Conservation (phyloP, 2,329 filamentous ascomycete species). For the Monilinia fructigena region DNA sequence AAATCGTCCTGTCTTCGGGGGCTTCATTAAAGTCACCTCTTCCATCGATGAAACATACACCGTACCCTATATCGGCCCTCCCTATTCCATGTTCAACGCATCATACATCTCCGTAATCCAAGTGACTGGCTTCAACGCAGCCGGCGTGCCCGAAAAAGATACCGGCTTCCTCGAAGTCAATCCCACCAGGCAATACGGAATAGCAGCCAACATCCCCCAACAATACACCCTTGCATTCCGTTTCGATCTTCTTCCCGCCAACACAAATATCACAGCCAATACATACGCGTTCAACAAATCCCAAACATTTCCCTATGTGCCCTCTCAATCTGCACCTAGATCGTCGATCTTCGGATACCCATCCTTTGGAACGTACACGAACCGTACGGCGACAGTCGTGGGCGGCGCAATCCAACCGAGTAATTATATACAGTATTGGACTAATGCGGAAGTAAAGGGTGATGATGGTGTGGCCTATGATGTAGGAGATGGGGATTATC, state of each 20-base stretch:
- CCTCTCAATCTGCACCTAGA: not conserved
- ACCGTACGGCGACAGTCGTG: not conserved
- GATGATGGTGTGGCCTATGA: conserved; percentile 2
- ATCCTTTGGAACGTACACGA: conserved; percentile 21
- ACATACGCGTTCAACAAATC: conserved; percentile 11
- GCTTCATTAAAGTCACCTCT: conserved; percentile 31
- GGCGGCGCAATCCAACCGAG: conserved; percentile 7
- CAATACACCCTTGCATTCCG: conserved; percentile 16
- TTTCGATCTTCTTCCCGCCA: conserved; percentile 23
- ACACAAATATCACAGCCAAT: conserved; percentile 16
- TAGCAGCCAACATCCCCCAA: conserved; percentile 15
- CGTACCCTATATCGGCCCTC: conserved; percentile 35
- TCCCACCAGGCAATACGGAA: conserved; percentile 12
- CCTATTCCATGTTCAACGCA: conserved; percentile 34
- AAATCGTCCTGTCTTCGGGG: conserved; percentile 34
- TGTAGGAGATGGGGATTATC: conserved; percentile 23
- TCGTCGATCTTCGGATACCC: conserved; percentile 17
- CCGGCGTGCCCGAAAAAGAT: not conserved
- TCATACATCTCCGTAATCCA: conserved; percentile 14
- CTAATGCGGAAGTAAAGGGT: not conserved
- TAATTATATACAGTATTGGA: conserved; percentile 22
- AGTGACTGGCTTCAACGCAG: conserved; percentile 5
- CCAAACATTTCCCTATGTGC: not conserved
- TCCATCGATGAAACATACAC: conserved; percentile 28
- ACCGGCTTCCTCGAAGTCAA: conserved; percentile 17